Conservation (phyloP, 345 rosid species). For the Chamaenerion angustifolium region DNA sequence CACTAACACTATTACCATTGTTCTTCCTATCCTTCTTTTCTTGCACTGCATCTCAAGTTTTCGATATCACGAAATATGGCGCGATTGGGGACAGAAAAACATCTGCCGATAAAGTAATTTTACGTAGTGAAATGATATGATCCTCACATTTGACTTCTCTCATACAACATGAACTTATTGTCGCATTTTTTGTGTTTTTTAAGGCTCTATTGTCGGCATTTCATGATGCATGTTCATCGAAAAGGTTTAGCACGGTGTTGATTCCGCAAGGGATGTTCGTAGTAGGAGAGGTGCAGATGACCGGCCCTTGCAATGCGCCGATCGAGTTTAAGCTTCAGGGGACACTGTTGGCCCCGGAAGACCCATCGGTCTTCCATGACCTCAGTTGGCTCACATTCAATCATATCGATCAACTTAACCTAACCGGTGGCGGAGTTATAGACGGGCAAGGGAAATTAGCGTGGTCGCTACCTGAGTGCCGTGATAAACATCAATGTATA, state of each 20-base stretch:
- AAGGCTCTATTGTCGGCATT: conserved; percentile 16
- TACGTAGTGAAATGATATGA: no score
- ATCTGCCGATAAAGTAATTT: conserved; percentile 7
- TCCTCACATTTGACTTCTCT: no score
- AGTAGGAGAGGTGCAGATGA: neutral
- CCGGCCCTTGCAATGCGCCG: conserved; percentile 27
- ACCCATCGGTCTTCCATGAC: neutral
- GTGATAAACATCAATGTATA: neutral
- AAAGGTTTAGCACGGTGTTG: conserved; percentile 1
- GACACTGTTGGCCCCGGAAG: conserved; percentile 10
- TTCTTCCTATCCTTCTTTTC: conserved; percentile 1
- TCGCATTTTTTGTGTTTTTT: neutral
- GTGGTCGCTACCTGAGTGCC: conserved; percentile 2
- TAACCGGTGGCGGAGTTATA: conserved; percentile 2
- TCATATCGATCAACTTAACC: conserved; percentile 3
- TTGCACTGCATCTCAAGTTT: neutral
- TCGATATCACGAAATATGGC: conserved; percentile 13
- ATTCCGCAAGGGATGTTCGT: conserved; percentile 11
- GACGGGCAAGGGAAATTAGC: conserved; percentile 10
- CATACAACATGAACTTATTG: no score
- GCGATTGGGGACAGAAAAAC: conserved; percentile 12
- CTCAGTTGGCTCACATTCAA: conserved; percentile 9
- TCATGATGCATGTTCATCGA: conserved; percentile 13
- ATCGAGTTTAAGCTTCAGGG: conserved; percentile 15
- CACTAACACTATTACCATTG: neutral